Base-by-base conservation (phyloP, 164 flowering plant genomes). In the Annona cherimola region DNA sequence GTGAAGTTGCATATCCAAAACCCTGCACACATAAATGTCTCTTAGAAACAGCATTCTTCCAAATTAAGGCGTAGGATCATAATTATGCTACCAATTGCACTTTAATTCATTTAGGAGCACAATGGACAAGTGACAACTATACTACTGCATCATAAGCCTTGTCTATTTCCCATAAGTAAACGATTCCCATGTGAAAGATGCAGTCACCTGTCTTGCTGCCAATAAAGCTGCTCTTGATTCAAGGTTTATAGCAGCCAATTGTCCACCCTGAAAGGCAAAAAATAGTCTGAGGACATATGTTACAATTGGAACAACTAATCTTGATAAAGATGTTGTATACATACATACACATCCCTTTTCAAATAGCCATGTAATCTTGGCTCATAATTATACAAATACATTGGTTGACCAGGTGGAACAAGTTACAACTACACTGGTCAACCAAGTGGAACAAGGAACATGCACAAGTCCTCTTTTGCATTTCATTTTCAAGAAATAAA, bases 181-280 rank as follows among this genome's bases (percentile, higher is more conserved):
- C 19, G 35, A 45, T 45, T 12, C 42, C n/a, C 16, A 9, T 41
- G 54, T 55, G 7, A 8, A 9, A 69, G 41, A 73, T 35, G 45
- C 9, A 70, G 45, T 68, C 61, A 89, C 96, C 91, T 86, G 76
- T 80, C 81, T 84, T 74, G 97, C 98, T 55, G 89, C 92, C 69
- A 91, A 85, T 77, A 91, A 78, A 64, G 94, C 97, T 54, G 81
- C 85, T 77, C 89, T 79, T 4, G 94, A 82, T 77, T 91, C 95
- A 69, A 93, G 75, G 76, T 85, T 87, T 55, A 84, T 75, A 61
- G 92, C 88, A 61, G 94, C 98, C 63, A 93, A 76, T 57, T 88
- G 91, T 75, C 94, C 98, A 78, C 94, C 95, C 98, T 91, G 82
- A 65, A 81, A 71, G 45, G 18, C 45, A 76, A 43, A 16, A 73